Evolutionary conservation across 1,284 basidiomycete species (phyloP).

Genomic region (Cutaneotrichosporon sp.): DNA sequence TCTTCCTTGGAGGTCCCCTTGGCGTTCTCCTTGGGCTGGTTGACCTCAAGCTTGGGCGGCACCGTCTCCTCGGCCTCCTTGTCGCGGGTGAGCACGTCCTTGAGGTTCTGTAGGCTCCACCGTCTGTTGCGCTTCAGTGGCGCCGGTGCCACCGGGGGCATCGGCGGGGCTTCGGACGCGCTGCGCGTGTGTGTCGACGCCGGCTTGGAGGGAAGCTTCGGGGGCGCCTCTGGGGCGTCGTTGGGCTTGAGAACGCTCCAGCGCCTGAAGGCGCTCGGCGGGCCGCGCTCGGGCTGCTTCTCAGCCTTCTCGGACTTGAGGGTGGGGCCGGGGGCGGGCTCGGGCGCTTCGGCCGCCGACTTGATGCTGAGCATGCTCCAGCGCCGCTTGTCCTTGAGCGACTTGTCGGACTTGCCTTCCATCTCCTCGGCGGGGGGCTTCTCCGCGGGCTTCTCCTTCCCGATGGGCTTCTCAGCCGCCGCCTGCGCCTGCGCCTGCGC

Average conservation of each 20-base stretch:
- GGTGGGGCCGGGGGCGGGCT: not conserved
- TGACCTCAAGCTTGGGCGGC: not conserved
- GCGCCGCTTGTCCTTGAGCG: not conserved
- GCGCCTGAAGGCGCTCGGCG: constrained; percentile 1
- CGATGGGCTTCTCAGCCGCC: not conserved
- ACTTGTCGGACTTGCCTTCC: not conserved
- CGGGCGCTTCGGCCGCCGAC: not conserved
- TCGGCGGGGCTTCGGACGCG: not conserved
- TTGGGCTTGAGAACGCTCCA: constrained; percentile 3
- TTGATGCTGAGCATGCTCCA: constrained; percentile 7
- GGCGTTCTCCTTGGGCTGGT: not conserved
- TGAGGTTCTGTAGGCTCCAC: not conserved
- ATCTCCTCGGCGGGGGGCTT: not conserved
- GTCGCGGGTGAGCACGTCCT: not conserved
- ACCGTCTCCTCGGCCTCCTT: not conserved
- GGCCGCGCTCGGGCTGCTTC: not conserved
- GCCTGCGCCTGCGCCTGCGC: too few relatives aligned
- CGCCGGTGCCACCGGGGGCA: not conserved
- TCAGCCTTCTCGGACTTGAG: not conserved
- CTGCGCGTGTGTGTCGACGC: not conserved
- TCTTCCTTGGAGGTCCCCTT: not conserved
- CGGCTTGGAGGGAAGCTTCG: not conserved
- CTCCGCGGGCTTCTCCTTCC: not conserved
- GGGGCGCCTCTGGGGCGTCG: not conserved
- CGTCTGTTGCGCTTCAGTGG: not conserved